phyloP scores from a whole-genome alignment of 2,329 filamentous ascomycete genomes.

The Cryoendolithus antarcticus region DNA sequence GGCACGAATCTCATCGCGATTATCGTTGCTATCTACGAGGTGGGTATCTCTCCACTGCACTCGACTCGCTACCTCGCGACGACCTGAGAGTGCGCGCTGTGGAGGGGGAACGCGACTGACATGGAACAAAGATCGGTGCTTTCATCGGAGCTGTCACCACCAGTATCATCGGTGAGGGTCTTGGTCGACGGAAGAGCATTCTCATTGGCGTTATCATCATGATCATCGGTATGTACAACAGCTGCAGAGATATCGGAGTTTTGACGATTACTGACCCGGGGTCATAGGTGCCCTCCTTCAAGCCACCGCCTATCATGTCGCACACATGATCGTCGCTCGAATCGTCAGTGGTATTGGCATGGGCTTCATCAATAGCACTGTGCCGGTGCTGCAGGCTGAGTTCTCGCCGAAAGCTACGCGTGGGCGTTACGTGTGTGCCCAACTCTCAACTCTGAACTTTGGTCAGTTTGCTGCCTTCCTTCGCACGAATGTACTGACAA shows the following conservation, averaged over 20 bases:
- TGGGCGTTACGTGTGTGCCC: conserved; percentile 32
- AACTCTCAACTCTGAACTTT: conserved; percentile 37
- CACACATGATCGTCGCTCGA: conserved; percentile 33
- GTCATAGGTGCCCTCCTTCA: conserved; percentile 29
- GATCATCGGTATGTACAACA: conserved; percentile 15
- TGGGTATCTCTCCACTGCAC: background rate
- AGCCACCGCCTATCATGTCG: conserved; percentile 26
- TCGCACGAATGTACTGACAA: background rate
- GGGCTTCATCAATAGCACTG: conserved; percentile 34
- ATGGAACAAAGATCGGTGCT: conserved; percentile 24
- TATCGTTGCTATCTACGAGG: conserved; percentile 36
- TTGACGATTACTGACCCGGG: background rate
- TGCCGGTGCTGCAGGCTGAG: conserved; percentile 35
- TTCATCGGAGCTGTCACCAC: conserved; percentile 30
- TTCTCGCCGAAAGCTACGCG: conserved; percentile 20
- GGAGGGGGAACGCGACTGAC: background rate
- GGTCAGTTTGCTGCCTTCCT: conserved; percentile 9
- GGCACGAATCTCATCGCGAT: conserved; percentile 29
- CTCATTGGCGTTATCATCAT: conserved; percentile 32
- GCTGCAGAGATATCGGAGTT: no score
- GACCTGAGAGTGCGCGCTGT: no score
- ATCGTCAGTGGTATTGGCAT: conserved; percentile 34
- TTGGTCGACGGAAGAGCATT: conserved; percentile 34
- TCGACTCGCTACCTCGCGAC: no score
- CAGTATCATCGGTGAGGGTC: conserved; percentile 30